Base-by-base conservation (phyloP, 768 basidiomycete species). In the Macrolepiota dolichaula region DNA sequence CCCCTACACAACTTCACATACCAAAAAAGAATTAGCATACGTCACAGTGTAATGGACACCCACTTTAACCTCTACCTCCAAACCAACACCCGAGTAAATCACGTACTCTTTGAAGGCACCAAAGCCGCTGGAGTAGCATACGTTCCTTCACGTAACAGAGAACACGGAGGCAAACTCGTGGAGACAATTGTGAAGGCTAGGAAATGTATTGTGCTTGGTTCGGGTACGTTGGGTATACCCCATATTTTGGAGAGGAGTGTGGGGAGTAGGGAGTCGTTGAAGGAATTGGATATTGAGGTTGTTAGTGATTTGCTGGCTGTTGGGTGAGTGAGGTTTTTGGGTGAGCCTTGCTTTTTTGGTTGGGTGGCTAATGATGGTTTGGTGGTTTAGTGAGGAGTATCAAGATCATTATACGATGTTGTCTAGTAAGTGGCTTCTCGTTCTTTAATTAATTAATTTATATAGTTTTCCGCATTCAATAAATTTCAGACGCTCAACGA, bases 171-270 rank as follows among this genome's bases (percentile, higher is more conserved):
- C 22, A 70, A 81, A 63, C 66, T 85, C 50, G 71, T 72, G 55
- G 88, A 89, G 74, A 87, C 84, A 3, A 83, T 88, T 59, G 87
- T 88, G 61, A 78, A 78, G 63, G 86, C 86, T 1, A 81, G 86
- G 69, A 88, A 88, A 72, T 81, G 74, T 67, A 87, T 89, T 65
- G 85, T 89, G 11, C 47, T 89, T 42, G 84, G 84, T 67, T 80
- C 80, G 32, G 87, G 87, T 3, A 89, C 87, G 3, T 81, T 89
- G 13, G 88, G 87, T 22, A 88, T 84, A 1, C 87, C 87, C 12
- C 87, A 85, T 76, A 88, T 90, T 65, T 76, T 89, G 57, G 88
- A 89, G 74, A 85, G 87, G 63, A 87, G 86, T 69, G 86, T 90
- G 27, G 88, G 87, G 49, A 76, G 75, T 57, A 77, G 79, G 22